Evolutionary conservation across 2,329 filamentous ascomycete species (phyloP).

Genomic region (Penicillium sclerotiorum): DNA sequence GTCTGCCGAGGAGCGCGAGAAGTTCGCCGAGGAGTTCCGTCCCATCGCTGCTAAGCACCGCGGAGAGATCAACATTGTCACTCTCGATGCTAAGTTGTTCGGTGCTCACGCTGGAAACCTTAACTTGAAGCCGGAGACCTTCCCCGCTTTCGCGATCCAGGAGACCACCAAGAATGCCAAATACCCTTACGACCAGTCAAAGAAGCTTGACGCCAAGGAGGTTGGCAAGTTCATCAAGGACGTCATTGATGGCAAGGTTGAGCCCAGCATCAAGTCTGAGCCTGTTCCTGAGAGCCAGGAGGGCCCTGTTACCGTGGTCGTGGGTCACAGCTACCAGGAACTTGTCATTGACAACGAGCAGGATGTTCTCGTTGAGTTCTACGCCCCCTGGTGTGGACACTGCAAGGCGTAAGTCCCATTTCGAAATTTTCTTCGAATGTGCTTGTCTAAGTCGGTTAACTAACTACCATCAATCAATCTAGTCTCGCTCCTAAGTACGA

Average conservation of each 20-base stretch:
- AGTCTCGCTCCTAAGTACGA: conserved; percentile 69
- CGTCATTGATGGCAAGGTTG: conserved; percentile 82
- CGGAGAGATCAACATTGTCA: conserved; percentile 95
- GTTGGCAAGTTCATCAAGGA: conserved; percentile 84
- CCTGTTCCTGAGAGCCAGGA: conserved; percentile 92
- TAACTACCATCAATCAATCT: no score
- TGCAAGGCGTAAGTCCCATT: conserved; percentile 61
- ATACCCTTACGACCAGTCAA: conserved; percentile 87
- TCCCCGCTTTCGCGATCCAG: conserved; percentile 97
- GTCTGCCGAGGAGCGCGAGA: conserved; percentile 82
- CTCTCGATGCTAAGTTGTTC: conserved; percentile 91
- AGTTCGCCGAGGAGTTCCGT: conserved; percentile 76
- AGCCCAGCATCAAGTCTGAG: conserved; percentile 98
- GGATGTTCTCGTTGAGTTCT: conserved; percentile 98
- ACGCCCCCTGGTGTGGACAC: conserved; percentile 81
- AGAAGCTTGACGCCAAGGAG: conserved; percentile 72
- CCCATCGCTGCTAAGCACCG: conserved; percentile 87
- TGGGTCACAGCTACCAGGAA: conserved; percentile 91
- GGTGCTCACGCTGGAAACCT: conserved; percentile 95
- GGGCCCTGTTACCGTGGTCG: conserved; percentile 81
- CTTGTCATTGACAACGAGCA: conserved; percentile 91
- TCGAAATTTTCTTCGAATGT: neutral
- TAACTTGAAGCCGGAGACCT: conserved; percentile 93
- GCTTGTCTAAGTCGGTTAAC: no score
- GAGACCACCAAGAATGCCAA: conserved; percentile 94